phyloP scores from a whole-genome alignment of 1,284 basidiomycete genomes.

The Neonothopanus nambi region DNA sequence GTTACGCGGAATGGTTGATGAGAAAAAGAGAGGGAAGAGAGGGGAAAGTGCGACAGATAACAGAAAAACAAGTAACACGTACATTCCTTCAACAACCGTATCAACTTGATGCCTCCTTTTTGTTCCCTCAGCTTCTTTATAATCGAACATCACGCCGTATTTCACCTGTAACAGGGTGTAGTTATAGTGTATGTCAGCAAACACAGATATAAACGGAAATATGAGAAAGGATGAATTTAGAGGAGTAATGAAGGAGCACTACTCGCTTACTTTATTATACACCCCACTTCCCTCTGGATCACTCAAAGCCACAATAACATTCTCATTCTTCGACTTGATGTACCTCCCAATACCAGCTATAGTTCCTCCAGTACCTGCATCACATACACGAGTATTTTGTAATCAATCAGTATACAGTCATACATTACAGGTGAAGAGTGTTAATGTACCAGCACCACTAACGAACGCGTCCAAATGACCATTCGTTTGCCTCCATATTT shows the following conservation, averaged over 20 bases:
- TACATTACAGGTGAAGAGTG: too few relatives aligned
- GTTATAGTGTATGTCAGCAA: too few relatives aligned
- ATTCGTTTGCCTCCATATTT: slow-evolving; percentile 93
- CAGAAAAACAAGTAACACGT: too few relatives aligned
- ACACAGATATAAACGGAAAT: too few relatives aligned
- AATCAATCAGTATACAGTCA: too few relatives aligned
- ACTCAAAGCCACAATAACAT: slow-evolving; percentile 74
- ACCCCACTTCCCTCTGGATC: slow-evolving; percentile 96
- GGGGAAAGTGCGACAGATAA: too few relatives aligned
- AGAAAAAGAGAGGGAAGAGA: too few relatives aligned
- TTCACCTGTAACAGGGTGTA: too few relatives aligned
- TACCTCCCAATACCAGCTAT: slow-evolving; percentile 85
- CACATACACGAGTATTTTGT: too few relatives aligned
- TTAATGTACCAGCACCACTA: slow-evolving; percentile 84
- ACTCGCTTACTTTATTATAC: slow-evolving; percentile 80
- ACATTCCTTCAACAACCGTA: slow-evolving; percentile 89
- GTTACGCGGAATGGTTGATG: too few relatives aligned
- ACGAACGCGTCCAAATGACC: slow-evolving; percentile 87
- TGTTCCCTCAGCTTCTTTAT: slow-evolving; percentile 92
- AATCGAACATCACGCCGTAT: slow-evolving; percentile 92
- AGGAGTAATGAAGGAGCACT: too few relatives aligned
- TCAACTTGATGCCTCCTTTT: slow-evolving; percentile 93
- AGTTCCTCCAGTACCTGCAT: slow-evolving; percentile 88
- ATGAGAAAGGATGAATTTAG: background rate
- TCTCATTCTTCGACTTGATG: slow-evolving; percentile 70